Evolutionary conservation across 2,329 filamentous ascomycete species (phyloP).

Genomic region (Seiridium unicorne): DNA sequence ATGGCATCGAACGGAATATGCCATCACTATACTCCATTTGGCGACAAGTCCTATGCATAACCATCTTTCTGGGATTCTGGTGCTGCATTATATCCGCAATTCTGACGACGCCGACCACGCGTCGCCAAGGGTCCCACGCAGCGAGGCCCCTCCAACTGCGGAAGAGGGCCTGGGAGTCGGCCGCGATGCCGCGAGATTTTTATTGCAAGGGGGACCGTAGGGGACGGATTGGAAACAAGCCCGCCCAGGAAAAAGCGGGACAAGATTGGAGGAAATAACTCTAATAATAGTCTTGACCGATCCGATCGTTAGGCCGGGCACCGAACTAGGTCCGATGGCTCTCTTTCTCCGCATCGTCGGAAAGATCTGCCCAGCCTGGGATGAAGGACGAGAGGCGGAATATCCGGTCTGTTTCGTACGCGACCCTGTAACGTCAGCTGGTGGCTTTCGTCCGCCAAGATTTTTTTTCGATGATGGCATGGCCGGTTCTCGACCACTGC

Average conservation of each 20-base stretch:
- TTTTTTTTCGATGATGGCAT: no score
- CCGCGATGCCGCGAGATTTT: background rate
- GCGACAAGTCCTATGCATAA: background rate
- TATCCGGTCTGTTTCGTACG: background rate
- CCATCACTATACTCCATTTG: background rate
- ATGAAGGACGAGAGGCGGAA: background rate
- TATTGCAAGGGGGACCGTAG: background rate
- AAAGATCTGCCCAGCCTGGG: background rate
- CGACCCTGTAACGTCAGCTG: no score
- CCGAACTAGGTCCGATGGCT: background rate
- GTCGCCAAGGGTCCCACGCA: background rate
- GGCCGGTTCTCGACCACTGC: no score
- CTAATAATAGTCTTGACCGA: constrained; percentile 4
- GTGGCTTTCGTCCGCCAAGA: no score
- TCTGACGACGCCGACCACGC: background rate
- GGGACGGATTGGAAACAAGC: background rate
- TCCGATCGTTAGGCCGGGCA: background rate
- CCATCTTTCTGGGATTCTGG: background rate
- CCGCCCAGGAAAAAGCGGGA: background rate
- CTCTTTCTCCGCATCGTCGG: no score
- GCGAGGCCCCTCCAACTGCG: background rate
- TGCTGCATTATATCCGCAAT: background rate
- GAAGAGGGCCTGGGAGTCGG: background rate
- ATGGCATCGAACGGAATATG: background rate
- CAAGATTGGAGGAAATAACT: background rate